Evolutionary conservation across 1,139 yeast genomes (phyloP), one percentile per base, ranked within the genome.

Genomic region (Protomyces macrosporus): DNA sequence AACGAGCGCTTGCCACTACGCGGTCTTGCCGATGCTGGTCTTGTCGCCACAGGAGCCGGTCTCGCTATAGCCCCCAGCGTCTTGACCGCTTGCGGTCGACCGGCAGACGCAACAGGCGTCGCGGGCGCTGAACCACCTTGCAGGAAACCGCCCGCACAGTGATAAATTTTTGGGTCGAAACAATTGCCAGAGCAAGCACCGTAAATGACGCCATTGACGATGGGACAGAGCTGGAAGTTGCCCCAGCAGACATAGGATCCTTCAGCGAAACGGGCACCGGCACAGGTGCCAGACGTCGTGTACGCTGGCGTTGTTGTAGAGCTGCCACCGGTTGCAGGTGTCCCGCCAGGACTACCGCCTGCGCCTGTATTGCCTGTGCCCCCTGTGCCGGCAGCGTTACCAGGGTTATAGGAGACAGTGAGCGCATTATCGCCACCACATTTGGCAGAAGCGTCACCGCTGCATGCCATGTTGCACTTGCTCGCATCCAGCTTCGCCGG

Each of bases 391-490:
- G 42, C 6, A 14, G 58, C 58, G n/a, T 54, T 54, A 3, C 39
- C 53, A 14, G 63, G 30, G 45, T 60, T 60, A 40, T 53, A 54
- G 23, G 40, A 60, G 14, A 60, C 64, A 10, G 39, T 55, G 52
- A 60, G 16, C 9, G 56, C 56, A 30, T 55, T 55, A 34, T 53
- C 45, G 4, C 64, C 64, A 6, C 64, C 64, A 40, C 64, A 55
- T 14, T 35, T n/a, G 3, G 51, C 12, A 7, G 45, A 12, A 10
- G 55, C 35, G 35, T 52, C 65, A 7, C 66, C 67, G 23, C 55
- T 53, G 51, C 66, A 64, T 6, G 66, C 37, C 60, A 34, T 45
- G 39, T 45, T 52, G 42, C 66, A 64, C 37, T 52, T 30, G 23
- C 39, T 32, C 5, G 65, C 34, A 32, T 33, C 30, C 32, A 52